Evolutionary conservation across 2,329 filamentous ascomycete genomes (phyloP).

Genomic region (Aspergillus sp.): DNA sequence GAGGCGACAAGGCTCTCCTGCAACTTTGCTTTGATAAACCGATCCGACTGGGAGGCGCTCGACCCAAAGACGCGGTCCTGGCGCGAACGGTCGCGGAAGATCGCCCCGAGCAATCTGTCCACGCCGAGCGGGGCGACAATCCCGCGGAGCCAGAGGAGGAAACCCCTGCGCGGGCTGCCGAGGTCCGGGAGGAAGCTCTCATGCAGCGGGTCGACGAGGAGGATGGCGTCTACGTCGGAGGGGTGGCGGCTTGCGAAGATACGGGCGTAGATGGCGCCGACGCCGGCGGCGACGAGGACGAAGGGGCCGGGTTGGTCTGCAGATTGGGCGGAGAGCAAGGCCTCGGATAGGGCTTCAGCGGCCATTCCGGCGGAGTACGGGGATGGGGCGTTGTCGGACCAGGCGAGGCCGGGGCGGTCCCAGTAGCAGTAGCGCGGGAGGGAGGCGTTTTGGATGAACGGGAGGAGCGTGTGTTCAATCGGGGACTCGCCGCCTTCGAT

Average conservation of each 20-base stretch:
- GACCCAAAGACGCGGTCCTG: conserved; percentile 79
- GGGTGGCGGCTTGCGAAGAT: conserved; percentile 83
- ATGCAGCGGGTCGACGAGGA: conserved; percentile 81
- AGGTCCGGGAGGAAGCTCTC: conserved; percentile 68
- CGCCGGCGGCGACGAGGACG: conserved; percentile 75
- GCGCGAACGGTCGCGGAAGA: conserved; percentile 71
- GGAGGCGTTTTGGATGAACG: conserved; percentile 71
- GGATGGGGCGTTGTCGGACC: conserved; percentile 85
- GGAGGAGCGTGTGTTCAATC: conserved; percentile 68
- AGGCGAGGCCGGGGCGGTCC: conserved; percentile 81
- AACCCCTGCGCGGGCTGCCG: conserved; percentile 60
- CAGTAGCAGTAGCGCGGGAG: conserved; percentile 90
- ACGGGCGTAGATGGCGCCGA: conserved; percentile 79
- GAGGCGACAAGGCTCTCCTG: conserved; percentile 86
- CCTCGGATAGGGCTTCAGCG: conserved; percentile 80
- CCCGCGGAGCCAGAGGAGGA: conserved; percentile 77
- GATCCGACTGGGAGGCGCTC: conserved; percentile 67
- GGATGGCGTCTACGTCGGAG: conserved; percentile 62
- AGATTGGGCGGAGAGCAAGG: conserved; percentile 63
- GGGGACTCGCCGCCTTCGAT: conserved; percentile 76
- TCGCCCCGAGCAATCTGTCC: conserved; percentile 66
- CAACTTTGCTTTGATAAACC: conserved; percentile 78
- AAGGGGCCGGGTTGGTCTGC: conserved; percentile 80
- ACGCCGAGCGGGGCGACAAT: conserved; percentile 79
- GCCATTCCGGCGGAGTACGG: conserved; percentile 89